A percentile compares a stretch with the other conserved stretches of the same genome.
phyloP scores from a whole-genome alignment of 169 alveolate species.

The Neospora caninum region DNA sequence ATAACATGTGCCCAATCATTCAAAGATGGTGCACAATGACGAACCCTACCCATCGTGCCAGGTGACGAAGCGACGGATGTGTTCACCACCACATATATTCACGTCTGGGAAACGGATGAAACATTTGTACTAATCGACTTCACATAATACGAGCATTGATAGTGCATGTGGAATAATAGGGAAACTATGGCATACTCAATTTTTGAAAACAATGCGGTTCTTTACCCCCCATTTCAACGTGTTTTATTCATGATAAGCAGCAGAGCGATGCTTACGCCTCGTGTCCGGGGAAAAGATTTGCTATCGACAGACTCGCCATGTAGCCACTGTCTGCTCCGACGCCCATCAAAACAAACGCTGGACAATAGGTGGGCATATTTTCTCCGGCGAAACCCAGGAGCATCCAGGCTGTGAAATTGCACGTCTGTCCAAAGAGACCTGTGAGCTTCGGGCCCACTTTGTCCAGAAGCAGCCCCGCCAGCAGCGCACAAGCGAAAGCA shows the following conservation, averaged over 20 bases:
- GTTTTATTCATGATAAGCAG: not conserved
- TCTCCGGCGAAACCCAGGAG: slow-evolving; percentile 39
- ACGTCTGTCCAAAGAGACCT: slow-evolving; percentile 40
- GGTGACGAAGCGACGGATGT: not conserved
- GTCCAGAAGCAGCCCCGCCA: slow-evolving; percentile 45
- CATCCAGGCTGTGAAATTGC: slow-evolving; percentile 42
- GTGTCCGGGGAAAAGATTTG: slow-evolving; percentile 16
- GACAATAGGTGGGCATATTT: not conserved
- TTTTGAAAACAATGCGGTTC: no score
- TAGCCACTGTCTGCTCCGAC: slow-evolving; percentile 54
- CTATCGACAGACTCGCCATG: slow-evolving; percentile 3
- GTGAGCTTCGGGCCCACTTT: slow-evolving; percentile 52
- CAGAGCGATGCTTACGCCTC: not conserved
- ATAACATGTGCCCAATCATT: not conserved
- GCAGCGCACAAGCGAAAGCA: not conserved
- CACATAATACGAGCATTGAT: no score
- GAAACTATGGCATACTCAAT: no score
- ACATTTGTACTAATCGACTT: no score
- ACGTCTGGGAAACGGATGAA: no score
- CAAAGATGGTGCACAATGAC: not conserved
- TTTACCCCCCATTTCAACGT: no score
- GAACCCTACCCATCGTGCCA: not conserved
- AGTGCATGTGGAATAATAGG: no score
- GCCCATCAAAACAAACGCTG: slow-evolving; percentile 49
- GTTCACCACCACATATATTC: not conserved